Percentiles rank a stretch among this genome's conserved stretches.
phyloP scores from a whole-genome alignment of 176 grass and related monocot genomes.

The Melocanna baccifera region DNA sequence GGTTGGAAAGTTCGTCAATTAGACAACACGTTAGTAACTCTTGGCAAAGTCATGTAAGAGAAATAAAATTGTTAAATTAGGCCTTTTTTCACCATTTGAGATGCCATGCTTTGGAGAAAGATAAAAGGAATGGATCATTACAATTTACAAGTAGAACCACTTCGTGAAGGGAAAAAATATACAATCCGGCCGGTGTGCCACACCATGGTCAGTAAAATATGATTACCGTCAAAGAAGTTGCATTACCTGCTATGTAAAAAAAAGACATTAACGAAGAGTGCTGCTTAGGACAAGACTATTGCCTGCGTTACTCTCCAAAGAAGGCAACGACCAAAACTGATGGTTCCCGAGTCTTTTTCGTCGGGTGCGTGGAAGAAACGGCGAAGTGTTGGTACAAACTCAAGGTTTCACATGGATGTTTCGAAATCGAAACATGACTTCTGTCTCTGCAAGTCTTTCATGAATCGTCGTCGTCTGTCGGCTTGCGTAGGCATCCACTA shows the following conservation, averaged over 20 bases:
- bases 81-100: neutral
- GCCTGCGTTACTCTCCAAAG: neutral
- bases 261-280: neutral
- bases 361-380: slow-evolving; percentile 35
- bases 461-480: no score
- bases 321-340: neutral
- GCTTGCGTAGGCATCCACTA: no score
- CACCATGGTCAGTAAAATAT: neutral
- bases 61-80: neutral
- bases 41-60: neutral
- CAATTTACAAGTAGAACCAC: neutral
- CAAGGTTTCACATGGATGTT: neutral
- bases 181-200: neutral
- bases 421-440: neutral
- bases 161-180: neutral
- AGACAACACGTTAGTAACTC: neutral
- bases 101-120: neutral
- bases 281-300: neutral
- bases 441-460: neutral
- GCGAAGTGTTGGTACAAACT: neutral
- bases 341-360: slow-evolving; percentile 9
- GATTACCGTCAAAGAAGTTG: neutral
- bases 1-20: slow-evolving; percentile 6
- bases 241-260: neutral
- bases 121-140: neutral